Percentiles rank a stretch among this genome's conserved stretches.
Evolutionary conservation across 2,329 filamentous ascomycete genomes (phyloP).

Genomic region (Cercospora citrullina): DNA sequence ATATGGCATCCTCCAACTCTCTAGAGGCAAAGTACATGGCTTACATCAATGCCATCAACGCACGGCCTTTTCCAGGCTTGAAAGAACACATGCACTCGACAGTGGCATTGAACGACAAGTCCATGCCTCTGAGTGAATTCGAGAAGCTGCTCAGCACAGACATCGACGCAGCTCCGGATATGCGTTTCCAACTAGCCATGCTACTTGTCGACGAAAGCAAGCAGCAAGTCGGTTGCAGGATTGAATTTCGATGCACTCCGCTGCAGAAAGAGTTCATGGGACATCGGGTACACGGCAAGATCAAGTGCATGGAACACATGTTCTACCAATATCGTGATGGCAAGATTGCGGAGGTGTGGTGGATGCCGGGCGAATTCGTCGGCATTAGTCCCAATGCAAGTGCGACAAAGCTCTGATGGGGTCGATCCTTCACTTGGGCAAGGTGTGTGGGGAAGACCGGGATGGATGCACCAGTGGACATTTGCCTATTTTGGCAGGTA

Average conservation of each 20-base stretch:
- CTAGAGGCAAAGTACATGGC: neutral
- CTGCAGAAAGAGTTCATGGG: neutral
- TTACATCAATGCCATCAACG: neutral
- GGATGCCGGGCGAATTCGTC: neutral
- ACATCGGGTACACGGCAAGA: neutral
- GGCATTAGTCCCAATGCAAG: neutral
- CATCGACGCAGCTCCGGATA: neutral
- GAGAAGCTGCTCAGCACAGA: neutral
- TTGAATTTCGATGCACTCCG: neutral
- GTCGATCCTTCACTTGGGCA: neutral
- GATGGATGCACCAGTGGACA: neutral
- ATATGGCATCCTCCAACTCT: neutral
- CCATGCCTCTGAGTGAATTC: neutral
- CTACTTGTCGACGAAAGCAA: neutral
- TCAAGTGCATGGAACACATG: neutral
- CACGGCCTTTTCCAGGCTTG: neutral
- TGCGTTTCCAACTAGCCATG: neutral
- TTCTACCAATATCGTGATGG: neutral
- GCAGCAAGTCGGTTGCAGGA: neutral
- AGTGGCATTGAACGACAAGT: neutral
- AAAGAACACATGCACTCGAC: neutral
- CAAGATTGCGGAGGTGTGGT: neutral
- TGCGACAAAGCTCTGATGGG: neutral
- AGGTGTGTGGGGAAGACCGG: neutral
- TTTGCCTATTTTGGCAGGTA: neutral